phyloP scores from a whole-genome alignment of 1,139 yeast genomes.

The Zygoascus meyerae region DNA sequence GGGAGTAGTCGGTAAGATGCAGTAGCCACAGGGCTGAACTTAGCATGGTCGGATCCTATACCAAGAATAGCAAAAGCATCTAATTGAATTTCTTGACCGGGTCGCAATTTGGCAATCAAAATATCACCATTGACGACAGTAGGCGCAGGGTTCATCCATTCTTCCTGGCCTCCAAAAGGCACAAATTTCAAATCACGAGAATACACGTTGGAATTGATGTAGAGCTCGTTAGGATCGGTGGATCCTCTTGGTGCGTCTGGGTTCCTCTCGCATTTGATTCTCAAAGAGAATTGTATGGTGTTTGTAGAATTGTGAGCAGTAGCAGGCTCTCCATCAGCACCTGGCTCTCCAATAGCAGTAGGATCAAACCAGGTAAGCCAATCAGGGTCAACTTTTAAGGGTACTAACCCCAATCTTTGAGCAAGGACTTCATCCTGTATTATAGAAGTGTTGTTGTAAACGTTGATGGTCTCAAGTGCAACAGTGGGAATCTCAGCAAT shows the following conservation, averaged over 20 bases:
- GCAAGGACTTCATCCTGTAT: constrained; percentile 96
- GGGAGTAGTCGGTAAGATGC: constrained; percentile 96
- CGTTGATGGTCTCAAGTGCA: constrained; percentile 86
- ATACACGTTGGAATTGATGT: constrained; percentile 78
- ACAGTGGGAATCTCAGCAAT: constrained; percentile 93
- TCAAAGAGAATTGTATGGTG: constrained; percentile 76
- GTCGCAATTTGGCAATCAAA: constrained; percentile 84
- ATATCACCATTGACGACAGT: constrained; percentile 59
- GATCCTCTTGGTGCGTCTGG: constrained; percentile 76
- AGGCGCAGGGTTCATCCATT: constrained; percentile 61
- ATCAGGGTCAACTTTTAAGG: constrained; percentile 91
- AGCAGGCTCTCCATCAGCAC: constrained; percentile 23
- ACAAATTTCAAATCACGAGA: constrained; percentile 85
- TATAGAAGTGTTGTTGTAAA: constrained; percentile 91
- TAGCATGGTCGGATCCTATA: constrained; percentile 91
- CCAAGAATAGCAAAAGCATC: constrained; percentile 91
- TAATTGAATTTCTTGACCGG: constrained; percentile 91
- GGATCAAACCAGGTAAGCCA: constrained; percentile 56
- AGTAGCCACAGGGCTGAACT: constrained; percentile 93
- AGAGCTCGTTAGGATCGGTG: constrained; percentile 77
- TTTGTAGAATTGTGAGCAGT: constrained; percentile 63
- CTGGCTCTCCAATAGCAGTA: constrained; percentile 46
- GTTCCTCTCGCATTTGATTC: constrained; percentile 77
- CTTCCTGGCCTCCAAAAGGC: constrained; percentile 86
- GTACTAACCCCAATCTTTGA: constrained; percentile 88